Evolutionary conservation across 768 basidiomycete genomes (phyloP).

Genomic region (Phanerodontia chrysosporium): DNA sequence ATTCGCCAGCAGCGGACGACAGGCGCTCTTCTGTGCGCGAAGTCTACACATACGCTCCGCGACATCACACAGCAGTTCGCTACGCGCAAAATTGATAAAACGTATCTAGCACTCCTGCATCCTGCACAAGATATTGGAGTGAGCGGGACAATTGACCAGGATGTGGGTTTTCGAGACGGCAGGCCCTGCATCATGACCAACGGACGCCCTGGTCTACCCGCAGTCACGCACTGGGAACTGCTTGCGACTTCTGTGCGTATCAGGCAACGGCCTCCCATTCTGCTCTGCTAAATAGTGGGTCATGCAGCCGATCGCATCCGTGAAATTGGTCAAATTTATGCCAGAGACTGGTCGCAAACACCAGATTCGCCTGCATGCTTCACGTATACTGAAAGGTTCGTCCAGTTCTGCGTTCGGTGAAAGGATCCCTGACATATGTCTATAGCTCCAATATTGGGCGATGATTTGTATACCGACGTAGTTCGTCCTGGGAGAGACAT

Average conservation of each 20-base stretch:
- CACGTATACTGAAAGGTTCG: slow-evolving; percentile 46
- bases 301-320: slow-evolving; percentile 35
- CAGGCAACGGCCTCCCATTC: not conserved
- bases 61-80: slow-evolving; percentile 55
- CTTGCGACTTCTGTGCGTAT: slow-evolving; percentile 4
- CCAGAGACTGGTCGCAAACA: slow-evolving; percentile 63
- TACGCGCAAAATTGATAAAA: slow-evolving; percentile 44
- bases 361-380: slow-evolving; percentile 64
- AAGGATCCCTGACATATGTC: not conserved
- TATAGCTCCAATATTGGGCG: slow-evolving; percentile 66
- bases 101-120: slow-evolving; percentile 61
- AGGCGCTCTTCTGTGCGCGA: slow-evolving; percentile 55
- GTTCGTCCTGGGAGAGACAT: not conserved
- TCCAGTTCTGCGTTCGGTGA: not conserved
- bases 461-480: slow-evolving; percentile 23
- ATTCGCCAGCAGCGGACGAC: slow-evolving; percentile 44
- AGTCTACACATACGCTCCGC: slow-evolving; percentile 37
- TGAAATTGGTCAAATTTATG: slow-evolving; percentile 53
- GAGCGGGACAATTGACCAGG: slow-evolving; percentile 32
- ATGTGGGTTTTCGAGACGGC: slow-evolving; percentile 43
- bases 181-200: slow-evolving; percentile 31
- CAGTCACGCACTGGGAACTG: slow-evolving; percentile 19
- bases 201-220: not conserved
- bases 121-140: slow-evolving; percentile 35
- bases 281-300: not conserved